Base-by-base conservation (phyloP, 352 stramenopile species). In the Pythium folliculosum region DNA sequence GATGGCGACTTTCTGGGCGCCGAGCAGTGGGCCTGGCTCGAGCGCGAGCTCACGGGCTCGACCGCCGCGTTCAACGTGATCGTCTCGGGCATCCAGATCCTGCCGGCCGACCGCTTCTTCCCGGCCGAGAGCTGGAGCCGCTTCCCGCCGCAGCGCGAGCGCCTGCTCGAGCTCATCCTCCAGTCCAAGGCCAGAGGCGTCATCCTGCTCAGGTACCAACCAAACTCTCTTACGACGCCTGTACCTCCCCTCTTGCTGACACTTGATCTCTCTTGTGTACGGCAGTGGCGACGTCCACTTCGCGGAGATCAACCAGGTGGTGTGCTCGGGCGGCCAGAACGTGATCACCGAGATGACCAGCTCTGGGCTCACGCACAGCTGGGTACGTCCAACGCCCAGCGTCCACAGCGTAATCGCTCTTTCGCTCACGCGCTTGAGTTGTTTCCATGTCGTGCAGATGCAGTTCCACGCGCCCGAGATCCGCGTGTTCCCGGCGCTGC, bases 291-390 rank as follows among this genome's bases (percentile, higher is more conserved):
- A 98, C 75, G 92, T 98, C 0, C 94, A 98, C 65, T 97, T 97
- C 65, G 78, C 83, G 8, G 91, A 98, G 72, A 80, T 98, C 67
- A 91, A 97, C 69, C 87, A 96, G 59, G 95, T 97, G 45, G 78
- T 96, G 60, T 98, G 94, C 71, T 82, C 81, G 3, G 77, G 76
- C 44, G 84, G 77, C 53, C 55, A 70, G 32, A 89, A 87, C 30
- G 76, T 77, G 21, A 79, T 91, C 57, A 91, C 86, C 3, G 86
- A 94, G 60, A 90, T 98, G 45, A 98, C 94, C 4, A 98, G 91
- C 49, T 97, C 86, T 16, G 94, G 94, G 25, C 89, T 98, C 86
- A 98, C 94, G 6, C 93, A 98, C 67, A 97, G 91, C 37, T 98
- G 95, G 91, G 81, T 90, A 77, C 22, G 75, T 17, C 14, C n/a